Base-by-base conservation (phyloP, 768 basidiomycete genomes). In the Rhizopogon vesiculosus region DNA sequence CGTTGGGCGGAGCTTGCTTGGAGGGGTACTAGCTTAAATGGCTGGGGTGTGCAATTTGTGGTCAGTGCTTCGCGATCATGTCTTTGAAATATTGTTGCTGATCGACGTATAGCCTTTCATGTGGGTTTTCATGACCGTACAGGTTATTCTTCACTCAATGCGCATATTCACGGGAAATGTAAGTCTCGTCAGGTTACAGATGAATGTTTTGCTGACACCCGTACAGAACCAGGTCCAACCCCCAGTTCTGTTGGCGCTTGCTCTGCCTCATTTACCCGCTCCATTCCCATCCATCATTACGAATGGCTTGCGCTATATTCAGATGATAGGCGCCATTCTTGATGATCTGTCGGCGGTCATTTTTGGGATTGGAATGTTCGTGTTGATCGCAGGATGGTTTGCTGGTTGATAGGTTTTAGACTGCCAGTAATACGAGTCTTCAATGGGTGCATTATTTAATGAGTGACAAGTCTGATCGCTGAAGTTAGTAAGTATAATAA, bases 41-140 rank as follows among this genome's bases (percentile, higher is more conserved):
- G 62, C 61, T 76, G 77, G 77, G 74, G 75, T 7, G 77, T 89
- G 10, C 82, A 84, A 59, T 61, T 78, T 43, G 76, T 86, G 70
- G 87, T 89, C 62, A 59, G 85, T 74, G 9, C 35, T 53, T 18
- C 38, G 39, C n/a, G n/a, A 43, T 54, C 51, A 8, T 53, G 41
- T 33, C 53, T 45, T n/a, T 53, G 35, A 38, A 18, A 15, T 12
- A 9, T 43, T 15, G 16, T 51, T 29, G 45, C 49, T 59, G 35
- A 68, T 61, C 42, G 56, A 31, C 18, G 39, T 41, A 16, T 59
- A 91, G 89, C 84, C 88, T 1, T 89, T 93, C 73, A 89, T 92
- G 67, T 91, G 87, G 87, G 85, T 81, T 7, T 91, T 92, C 57
- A 80, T 82, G 40, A 86, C 90, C 0, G 66, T 92, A 4, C 81